Base-by-base conservation (phyloP, 495 filamentous ascomycete species). In the Achaetomiella virescens region DNA sequence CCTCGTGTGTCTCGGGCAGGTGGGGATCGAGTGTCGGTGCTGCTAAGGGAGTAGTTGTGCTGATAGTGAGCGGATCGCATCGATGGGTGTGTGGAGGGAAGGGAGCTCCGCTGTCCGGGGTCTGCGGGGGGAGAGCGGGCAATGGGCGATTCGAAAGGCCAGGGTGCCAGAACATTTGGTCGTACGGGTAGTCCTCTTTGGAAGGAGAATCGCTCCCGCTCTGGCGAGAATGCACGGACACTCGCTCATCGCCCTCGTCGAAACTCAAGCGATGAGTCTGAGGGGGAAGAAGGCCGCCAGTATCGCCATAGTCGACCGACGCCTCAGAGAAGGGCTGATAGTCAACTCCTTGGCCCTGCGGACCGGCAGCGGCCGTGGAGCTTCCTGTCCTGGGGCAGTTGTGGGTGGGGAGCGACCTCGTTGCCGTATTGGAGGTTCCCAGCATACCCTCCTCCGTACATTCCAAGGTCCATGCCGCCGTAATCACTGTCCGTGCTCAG, bases 191-290 rank as follows among this genome's bases (percentile, higher is more conserved):
- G 45, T 85, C 86, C 40, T 87, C 87, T 48, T 81, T 75, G 21
- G 69, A 60, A 18, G 77, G 72, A 36, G 76, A 80, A n/a, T 82
- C 80, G 58, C 77, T 84, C 60, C 68, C 75, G 73, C 64, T 84
- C 70, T 59, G 76, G 63, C 57, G 77, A 60, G 63, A 81, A 66
- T 70, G 73, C 60, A 74, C 69, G 50, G 57, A 79, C 60, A 65
- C 87, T 59, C 64, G 74, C 61, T 98, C 93, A 63, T 96, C 93
- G 0, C 89, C 93, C 66, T 97, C 91, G 63, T 98, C 93, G 62
- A 92, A 97, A 67, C 92, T 96, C 64, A 92, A 75, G 49, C 90
- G 73, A 55, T 84, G 81, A 0, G 76, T 76, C 43, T 76, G 78
- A 17, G 91, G 91, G 53, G 88, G 81, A 18, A 88, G 80, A 18